Base-by-base conservation (phyloP, 768 basidiomycete genomes). In the Mycena kentingensis region DNA sequence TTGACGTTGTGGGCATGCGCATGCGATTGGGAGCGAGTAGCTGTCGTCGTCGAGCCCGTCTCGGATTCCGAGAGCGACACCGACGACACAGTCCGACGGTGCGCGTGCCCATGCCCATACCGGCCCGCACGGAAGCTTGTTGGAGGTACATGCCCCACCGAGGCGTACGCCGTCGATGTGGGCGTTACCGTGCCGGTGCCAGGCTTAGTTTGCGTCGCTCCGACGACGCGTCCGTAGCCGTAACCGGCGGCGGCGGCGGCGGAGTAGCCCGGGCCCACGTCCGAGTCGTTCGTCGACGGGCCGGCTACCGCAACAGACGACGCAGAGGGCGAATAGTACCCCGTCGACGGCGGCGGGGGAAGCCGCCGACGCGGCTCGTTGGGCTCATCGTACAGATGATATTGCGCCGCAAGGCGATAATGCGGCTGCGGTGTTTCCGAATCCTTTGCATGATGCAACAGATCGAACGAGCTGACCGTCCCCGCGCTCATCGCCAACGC, bases 401-500 rank as follows among this genome's bases (percentile, higher is more conserved):
- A n/a, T n/a, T n/a, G n/a, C n/a, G n/a, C n/a, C n/a, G n/a, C n/a
- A n/a, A n/a, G n/a, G n/a, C n/a, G n/a, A n/a, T n/a, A n/a, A n/a
- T n/a, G n/a, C n/a, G n/a, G n/a, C n/a, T 16, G 21, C 37, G 29
- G 35, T 3, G 21, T 8, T 10, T 19, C n/a, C 35, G 45, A 22
- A 18, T 29, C 27, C 1, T 31, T 22, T 11, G 31, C 31, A 35
- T 51, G 26, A 11, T 37, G 12, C 11, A 59, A 42, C 31, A 59
- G 47, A 19, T 55, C 54, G 19, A 59, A 59, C 1, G 47, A 36
- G 37, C 58, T 59, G 47, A 59, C 32, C 1, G 58, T 59, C 27
- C 50, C 58, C 1, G 36, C 11, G 5, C 26, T 26, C 3, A 42
- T 26, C 6, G 26, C 12, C 25, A 42, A 24, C 22, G 27, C 25